Evolutionary conservation across 345 rosid genomes (phyloP).

Genomic region (Populus davidiana): DNA sequence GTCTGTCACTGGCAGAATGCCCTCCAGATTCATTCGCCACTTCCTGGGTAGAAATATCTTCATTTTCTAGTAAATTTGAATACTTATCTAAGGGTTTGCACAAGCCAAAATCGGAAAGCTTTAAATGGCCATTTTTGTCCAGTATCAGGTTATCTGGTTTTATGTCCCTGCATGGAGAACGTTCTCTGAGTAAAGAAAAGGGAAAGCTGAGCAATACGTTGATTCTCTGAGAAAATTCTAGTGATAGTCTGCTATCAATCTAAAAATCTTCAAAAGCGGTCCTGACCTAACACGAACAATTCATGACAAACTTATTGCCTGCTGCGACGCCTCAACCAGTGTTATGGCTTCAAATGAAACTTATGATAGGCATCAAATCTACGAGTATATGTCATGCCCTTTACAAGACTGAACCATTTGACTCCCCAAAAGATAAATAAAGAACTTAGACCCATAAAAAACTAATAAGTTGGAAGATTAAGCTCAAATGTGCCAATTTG

Average conservation of each 20-base stretch:
- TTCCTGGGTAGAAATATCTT: slow-evolving; percentile 54
- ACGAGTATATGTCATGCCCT: background rate
- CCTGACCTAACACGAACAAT: background rate
- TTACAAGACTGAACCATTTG: background rate
- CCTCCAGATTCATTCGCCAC: slow-evolving; percentile 42
- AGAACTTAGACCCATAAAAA: background rate
- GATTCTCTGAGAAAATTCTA: background rate
- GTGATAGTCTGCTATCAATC: background rate
- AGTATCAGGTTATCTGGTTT: slow-evolving; percentile 95
- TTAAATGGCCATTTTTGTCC: slow-evolving; percentile 90
- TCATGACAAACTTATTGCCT: background rate
- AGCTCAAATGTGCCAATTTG: background rate
- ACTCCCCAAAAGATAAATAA: background rate
- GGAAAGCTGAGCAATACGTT: background rate
- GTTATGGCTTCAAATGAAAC: background rate
- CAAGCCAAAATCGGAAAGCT: slow-evolving; percentile 99
- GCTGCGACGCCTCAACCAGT: background rate
- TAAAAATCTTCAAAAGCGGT: background rate
- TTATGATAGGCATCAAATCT: background rate
- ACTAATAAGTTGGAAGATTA: background rate
- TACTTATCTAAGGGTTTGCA: slow-evolving; percentile 95
- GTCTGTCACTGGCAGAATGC: slow-evolving; percentile 33
- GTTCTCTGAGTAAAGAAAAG: slow-evolving; percentile 18
- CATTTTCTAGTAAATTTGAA: slow-evolving; percentile 77
- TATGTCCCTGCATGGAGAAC: slow-evolving; percentile 69